These are phyloP conservation scores for Smallanthus sonchifolius DNA, from an alignment of 129 eudicot species.

Conservation along the genomic window DNA sequence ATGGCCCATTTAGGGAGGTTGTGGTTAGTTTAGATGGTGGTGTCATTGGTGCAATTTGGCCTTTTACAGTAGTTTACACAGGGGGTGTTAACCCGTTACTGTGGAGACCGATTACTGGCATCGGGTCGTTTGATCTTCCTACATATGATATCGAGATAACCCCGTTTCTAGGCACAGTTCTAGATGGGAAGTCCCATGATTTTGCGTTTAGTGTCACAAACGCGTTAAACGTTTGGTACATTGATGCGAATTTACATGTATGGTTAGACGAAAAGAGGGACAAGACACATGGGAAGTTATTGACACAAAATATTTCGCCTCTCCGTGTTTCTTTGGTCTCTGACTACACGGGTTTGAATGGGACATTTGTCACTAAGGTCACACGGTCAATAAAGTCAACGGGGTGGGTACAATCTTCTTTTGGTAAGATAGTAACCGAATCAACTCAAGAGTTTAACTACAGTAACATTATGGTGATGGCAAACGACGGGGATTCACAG, in stretches of 20 bases:
- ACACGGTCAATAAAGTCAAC: constrained; percentile 43
- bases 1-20: constrained; percentile 90
- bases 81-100: constrained; percentile 77
- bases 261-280: constrained; percentile 60
- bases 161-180: constrained; percentile 53
- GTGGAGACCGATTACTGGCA: constrained; percentile 78
- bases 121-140: constrained; percentile 82
- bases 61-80: constrained; percentile 73
- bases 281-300: constrained; percentile 45
- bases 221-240: constrained; percentile 72
- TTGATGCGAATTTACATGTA: constrained; percentile 80
- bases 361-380: constrained; percentile 43
- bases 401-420: constrained; percentile 71
- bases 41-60: constrained; percentile 67
- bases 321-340: constrained; percentile 29
- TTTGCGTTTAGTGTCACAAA: constrained; percentile 62
- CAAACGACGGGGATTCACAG: constrained; percentile 48
- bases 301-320: constrained; percentile 37
- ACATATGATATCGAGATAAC: constrained; percentile 79
- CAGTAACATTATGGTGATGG: constrained; percentile 53
- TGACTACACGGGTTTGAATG: constrained; percentile 60
- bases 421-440: constrained; percentile 55
- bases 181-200: constrained; percentile 53
- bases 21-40: constrained; percentile 56
- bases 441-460: constrained; percentile 52